phyloP scores from a whole-genome alignment of 2,329 filamentous ascomycete species.

The Corynespora cassiicola region DNA sequence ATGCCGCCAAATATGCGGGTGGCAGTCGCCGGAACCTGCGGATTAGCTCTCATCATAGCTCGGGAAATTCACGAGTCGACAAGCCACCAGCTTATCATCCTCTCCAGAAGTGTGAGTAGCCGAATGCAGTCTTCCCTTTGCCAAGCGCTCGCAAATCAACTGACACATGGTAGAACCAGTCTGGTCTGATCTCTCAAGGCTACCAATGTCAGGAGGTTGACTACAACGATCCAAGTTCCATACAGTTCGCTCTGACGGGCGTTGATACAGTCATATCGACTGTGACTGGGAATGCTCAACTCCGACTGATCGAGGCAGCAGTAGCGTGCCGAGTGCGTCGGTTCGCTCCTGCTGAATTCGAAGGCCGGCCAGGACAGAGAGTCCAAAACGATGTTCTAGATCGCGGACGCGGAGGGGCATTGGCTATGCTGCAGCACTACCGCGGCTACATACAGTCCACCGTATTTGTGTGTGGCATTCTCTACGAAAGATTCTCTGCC shows the following conservation, averaged over 20 bases:
- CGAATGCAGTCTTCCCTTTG: neutral
- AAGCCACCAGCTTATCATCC: constrained; percentile 72
- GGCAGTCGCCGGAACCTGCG: constrained; percentile 67
- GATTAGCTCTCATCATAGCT: constrained; percentile 64
- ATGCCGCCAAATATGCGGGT: constrained; percentile 65
- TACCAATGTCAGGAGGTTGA: constrained; percentile 75
- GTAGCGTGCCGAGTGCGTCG: constrained; percentile 68
- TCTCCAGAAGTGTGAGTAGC: constrained; percentile 67
- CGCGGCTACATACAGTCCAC: constrained; percentile 68
- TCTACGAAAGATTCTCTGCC: constrained; percentile 77
- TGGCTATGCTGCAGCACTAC: constrained; percentile 64
- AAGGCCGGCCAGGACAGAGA: constrained; percentile 66
- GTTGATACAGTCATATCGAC: constrained; percentile 79
- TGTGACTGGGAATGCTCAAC: constrained; percentile 69
- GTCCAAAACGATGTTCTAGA: constrained; percentile 66
- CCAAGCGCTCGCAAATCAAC: neutral
- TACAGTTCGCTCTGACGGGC: constrained; percentile 72
- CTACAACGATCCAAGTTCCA: constrained; percentile 64
- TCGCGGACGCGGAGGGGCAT: constrained; percentile 63
- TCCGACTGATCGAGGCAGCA: constrained; percentile 76
- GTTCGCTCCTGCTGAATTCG: constrained; percentile 79
- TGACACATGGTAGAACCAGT: constrained; percentile 55
- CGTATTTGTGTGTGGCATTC: constrained; percentile 74
- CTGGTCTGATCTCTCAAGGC: constrained; percentile 60
- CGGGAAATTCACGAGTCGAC: constrained; percentile 66